Base-by-base conservation (phyloP, 108 stramenopile genomes). In the Pelagomonas calceolata region DNA sequence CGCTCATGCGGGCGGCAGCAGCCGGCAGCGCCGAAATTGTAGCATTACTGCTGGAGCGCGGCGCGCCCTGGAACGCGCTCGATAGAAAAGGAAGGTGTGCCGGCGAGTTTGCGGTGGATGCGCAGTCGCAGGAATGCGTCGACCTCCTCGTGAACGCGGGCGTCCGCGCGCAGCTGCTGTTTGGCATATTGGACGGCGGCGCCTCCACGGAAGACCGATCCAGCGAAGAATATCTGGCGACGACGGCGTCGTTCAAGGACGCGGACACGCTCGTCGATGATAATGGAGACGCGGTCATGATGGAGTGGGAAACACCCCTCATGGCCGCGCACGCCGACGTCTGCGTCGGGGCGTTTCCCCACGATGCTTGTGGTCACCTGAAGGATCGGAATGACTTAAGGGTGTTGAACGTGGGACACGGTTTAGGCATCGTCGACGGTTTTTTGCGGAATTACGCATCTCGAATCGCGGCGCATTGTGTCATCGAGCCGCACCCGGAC, bases 271-370 rank as follows among this genome's bases (percentile, higher is more conserved):
- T 75, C 17, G 30, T 71, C 46, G 75, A 75, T 32, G 34, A 32
- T 34, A 18, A 33, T 12, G 75, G 70, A 5, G 94, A 95, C 81
- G 94, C 92, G 0, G 91, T 95, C 65, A 95, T 95, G 94, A 95
- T 95, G 94, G 91, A 95, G 82, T 95, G 94, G 94, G 94, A 95
- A 80, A 69, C 88, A 16, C 94, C 94, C 0, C 79, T 95, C 39
- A 95, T 95, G 94, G 79, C 87, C 60, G 85, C 84, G n/a, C 94
- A 95, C 81, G 92, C 94, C 0, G 77, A 80, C 64, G 83, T 93
- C 14, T 45, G 70, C 33, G 66, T 51, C 45, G 30, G 39, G 30
- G 36, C 36, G 12, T 35, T 36, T 30, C 39, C 39, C 9, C 9
- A 43, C 39, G 9, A 5, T 5, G 39, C 9, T 12, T 43, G 39